Base-by-base conservation (phyloP, 2,329 filamentous ascomycete genomes). In the Aphanocladium album region DNA sequence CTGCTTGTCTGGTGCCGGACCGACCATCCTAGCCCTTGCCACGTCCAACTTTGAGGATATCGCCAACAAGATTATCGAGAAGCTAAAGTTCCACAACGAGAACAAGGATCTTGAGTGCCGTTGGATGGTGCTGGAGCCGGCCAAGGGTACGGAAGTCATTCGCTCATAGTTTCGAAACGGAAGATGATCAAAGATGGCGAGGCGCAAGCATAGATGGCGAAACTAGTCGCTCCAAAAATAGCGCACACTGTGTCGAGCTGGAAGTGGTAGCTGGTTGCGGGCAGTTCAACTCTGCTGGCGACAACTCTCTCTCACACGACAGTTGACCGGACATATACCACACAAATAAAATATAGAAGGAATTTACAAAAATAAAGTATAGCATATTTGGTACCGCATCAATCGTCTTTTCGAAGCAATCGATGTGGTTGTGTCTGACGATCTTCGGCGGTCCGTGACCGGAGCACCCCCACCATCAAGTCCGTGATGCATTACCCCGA, bases 1-100 rank as follows among this genome's bases (percentile, higher is more conserved):
- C 64, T 99, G 95, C 73, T 81, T 99, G 27, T 97, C 93, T 0
- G 95, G 95, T 21, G 95, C 95, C 8, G 95, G 95, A 0, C 95
- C 95, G 23, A 98, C 93, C 30, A 97, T 99, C 65, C 80, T 99
- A 49, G 95, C 93, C 3, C 82, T 99, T 45, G 95, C 95, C 2
- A 97, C 93, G 2, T 83, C 88, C 66, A 90, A 96, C 77, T 98
- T 97, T 72, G 88, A 92, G 62, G 81, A 85, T 62, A 98, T 99
- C 67, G 93, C 95, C 3, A 77, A 86, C 55, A 85, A 86, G 70
- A 91, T 96, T 67, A 86, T 96, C 63, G 77, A 80, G 37, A 84
- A 86, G 68, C 93, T 98, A 77, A 83, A 84, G 67, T 75, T 83
- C 68, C 83, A 75, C 64, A 79, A 79, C 61, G 67, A 73, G 57